Percentiles rank a stretch among this genome's conserved stretches.
These are phyloP conservation scores for Corylus heterophylla DNA, from an alignment of 306 rosid genomes.

Conservation along the genomic window DNA sequence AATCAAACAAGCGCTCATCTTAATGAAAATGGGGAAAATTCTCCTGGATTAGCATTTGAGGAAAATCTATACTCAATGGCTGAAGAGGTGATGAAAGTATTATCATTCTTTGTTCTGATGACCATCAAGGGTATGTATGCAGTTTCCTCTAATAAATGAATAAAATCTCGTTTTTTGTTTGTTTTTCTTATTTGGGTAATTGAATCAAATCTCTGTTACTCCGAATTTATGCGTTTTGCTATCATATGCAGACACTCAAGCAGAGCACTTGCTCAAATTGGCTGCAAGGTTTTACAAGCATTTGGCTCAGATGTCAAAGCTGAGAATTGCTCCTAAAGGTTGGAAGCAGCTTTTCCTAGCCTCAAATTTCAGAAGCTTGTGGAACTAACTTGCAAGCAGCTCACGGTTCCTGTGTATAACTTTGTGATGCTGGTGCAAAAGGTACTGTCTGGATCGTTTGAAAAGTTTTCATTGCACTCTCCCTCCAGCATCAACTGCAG, in stretches of 20 bases:
- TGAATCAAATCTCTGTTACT: not conserved
- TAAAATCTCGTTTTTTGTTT: not conserved
- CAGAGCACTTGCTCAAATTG: slow-evolving; percentile 37
- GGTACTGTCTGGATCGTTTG: slow-evolving; percentile 17
- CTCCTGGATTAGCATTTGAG: slow-evolving; percentile 32
- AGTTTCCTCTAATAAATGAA: slow-evolving; percentile 2
- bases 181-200: not conserved
- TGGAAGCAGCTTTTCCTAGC: slow-evolving; percentile 39
- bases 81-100: slow-evolving; percentile 41
- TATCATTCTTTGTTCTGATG: slow-evolving; percentile 38
- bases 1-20: slow-evolving; percentile 15
- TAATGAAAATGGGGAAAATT: slow-evolving; percentile 23
- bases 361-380: slow-evolving; percentile 41
- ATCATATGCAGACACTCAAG: slow-evolving; percentile 35
- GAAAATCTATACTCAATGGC: slow-evolving; percentile 38
- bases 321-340: slow-evolving; percentile 43
- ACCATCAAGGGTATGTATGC: slow-evolving; percentile 29
- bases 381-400: slow-evolving; percentile 45
- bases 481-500: not conserved
- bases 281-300: slow-evolving; percentile 41
- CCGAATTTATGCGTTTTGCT: not conserved
- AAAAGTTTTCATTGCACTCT: not conserved
- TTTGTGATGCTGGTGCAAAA: slow-evolving; percentile 35
- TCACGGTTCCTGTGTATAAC: slow-evolving; percentile 37
- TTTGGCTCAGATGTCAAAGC: slow-evolving; percentile 44